Evolutionary conservation across 805 yeast genomes (phyloP).

Genomic region (Pichia occidentalis): DNA sequence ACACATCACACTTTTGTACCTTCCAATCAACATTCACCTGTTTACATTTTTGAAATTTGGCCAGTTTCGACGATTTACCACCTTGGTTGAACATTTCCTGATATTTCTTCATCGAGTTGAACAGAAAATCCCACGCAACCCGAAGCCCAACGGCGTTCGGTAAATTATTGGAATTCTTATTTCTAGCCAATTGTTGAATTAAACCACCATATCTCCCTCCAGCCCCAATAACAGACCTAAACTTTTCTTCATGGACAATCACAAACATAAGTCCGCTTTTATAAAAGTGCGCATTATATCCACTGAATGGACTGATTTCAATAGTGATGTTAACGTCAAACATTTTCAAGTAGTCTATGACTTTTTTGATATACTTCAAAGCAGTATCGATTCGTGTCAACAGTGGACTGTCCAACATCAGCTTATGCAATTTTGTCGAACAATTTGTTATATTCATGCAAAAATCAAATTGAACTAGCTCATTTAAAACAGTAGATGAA

Average conservation of each 20-base stretch:
- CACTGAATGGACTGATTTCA: constrained; percentile 73
- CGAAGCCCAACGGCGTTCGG: constrained; percentile 81
- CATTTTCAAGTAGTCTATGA: constrained; percentile 45
- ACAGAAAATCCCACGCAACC: constrained; percentile 64
- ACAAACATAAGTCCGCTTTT: constrained; percentile 84
- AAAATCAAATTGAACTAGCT: constrained; percentile 75
- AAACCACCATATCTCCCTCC: constrained; percentile 91
- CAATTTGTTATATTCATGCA: constrained; percentile 62
- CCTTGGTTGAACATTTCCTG: constrained; percentile 32
- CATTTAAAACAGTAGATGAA: constrained; percentile 76
- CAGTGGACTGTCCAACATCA: constrained; percentile 70
- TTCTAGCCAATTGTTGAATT: constrained; percentile 57
- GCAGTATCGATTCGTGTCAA: constrained; percentile 56
- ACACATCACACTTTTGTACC: constrained; percentile 69
- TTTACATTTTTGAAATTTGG: constrained; percentile 32
- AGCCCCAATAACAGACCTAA: constrained; percentile 57
- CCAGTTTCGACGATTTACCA: constrained; percentile 16
- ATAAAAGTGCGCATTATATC: constrained; percentile 76
- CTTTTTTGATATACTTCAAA: constrained; percentile 52
- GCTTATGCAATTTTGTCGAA: constrained; percentile 51
- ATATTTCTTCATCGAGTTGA: constrained; percentile 43
- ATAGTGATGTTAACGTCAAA: constrained; percentile 48
- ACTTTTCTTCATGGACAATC: constrained; percentile 60
- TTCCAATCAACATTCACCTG: constrained; percentile 33
- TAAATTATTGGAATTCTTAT: constrained; percentile 27